These are phyloP conservation scores for Podospora anserina DNA, from an alignment of 495 filamentous ascomycete species.

Conservation along the genomic window DNA sequence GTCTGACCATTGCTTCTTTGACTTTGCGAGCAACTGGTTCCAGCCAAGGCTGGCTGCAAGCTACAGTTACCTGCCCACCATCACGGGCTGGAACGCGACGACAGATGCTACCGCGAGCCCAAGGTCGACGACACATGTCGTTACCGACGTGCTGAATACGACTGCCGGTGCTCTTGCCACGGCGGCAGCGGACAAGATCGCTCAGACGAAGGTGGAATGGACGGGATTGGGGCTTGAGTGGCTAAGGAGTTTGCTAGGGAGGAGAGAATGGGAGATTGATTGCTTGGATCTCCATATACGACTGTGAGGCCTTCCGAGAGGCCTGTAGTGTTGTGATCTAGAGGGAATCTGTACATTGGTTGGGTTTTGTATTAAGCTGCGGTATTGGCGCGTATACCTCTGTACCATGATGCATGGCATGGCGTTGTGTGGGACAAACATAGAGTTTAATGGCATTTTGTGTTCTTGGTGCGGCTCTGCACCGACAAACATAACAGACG, in stretches of 20 bases:
- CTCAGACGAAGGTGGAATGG: conserved; percentile 60
- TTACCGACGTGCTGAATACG: conserved; percentile 62
- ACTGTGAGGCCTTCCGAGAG: conserved; percentile 40
- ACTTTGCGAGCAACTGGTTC: conserved; percentile 81
- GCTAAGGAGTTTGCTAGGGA: conserved; percentile 70
- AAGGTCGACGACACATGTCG: conserved; percentile 39
- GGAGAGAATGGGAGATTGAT: conserved; percentile 76
- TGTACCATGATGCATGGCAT: background rate
- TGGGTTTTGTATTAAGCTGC: background rate
- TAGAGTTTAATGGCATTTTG: background rate
- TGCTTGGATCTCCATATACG: conserved; percentile 80
- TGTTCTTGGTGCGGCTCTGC: too few species aligned
- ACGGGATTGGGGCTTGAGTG: conserved; percentile 80
- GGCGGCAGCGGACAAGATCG: conserved; percentile 61
- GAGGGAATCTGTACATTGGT: background rate
- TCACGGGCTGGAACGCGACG: conserved; percentile 25
- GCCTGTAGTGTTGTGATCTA: background rate
- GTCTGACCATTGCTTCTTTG: conserved; percentile 86
- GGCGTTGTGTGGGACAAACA: background rate
- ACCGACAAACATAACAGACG: too few species aligned
- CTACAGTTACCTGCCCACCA: conserved; percentile 23
- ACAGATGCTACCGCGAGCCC: conserved; percentile 30
- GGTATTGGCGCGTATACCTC: background rate
- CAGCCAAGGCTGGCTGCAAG: conserved; percentile 51
- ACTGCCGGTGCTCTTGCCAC: conserved; percentile 64